Percentiles rank a stretch among this genome's conserved stretches.
Conservation (phyloP, 2,329 filamentous ascomycete species). For the Alternaria dauci region DNA sequence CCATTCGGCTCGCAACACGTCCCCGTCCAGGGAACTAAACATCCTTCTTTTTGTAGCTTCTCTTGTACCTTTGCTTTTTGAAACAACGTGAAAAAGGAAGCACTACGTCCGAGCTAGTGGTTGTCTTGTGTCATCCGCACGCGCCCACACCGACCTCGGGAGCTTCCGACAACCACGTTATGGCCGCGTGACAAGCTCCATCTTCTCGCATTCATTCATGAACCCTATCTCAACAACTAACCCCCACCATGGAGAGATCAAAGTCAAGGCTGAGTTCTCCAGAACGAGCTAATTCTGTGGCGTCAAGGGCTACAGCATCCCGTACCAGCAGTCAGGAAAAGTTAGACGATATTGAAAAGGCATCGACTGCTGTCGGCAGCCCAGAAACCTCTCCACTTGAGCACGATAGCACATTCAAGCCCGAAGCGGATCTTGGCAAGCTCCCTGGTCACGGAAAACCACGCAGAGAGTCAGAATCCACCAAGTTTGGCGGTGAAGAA, state of each 20-base stretch:
- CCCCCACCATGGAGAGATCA: conserved; percentile 31
- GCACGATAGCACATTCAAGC: conserved; percentile 34
- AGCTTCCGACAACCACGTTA: conserved; percentile 2
- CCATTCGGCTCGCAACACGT: conserved; percentile 2
- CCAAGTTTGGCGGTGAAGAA: conserved; percentile 53
- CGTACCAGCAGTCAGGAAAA: conserved; percentile 40
- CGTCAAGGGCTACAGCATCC: conserved; percentile 33
- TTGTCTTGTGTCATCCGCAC: conserved; percentile 7
- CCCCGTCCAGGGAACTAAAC: background rate
- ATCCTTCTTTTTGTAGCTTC: background rate
- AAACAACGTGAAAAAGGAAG: background rate
- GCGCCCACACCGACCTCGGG: background rate
- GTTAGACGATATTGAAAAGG: conserved; percentile 36
- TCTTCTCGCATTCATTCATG: conserved; percentile 3
- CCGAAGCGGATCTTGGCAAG: conserved; percentile 44
- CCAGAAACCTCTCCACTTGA: conserved; percentile 37
- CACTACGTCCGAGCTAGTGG: background rate
- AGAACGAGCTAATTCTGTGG: conserved; percentile 38
- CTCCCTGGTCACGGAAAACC: conserved; percentile 35
- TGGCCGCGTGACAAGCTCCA: conserved; percentile 9
- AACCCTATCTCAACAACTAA: conserved; percentile 5
- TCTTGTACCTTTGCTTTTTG: background rate
- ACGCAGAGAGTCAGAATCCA: conserved; percentile 41
- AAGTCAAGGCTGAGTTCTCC: conserved; percentile 29
- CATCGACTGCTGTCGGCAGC: conserved; percentile 37